Conservation (phyloP, 2,329 filamentous ascomycete genomes). For the Ophiostoma novo-ulmi region DNA sequence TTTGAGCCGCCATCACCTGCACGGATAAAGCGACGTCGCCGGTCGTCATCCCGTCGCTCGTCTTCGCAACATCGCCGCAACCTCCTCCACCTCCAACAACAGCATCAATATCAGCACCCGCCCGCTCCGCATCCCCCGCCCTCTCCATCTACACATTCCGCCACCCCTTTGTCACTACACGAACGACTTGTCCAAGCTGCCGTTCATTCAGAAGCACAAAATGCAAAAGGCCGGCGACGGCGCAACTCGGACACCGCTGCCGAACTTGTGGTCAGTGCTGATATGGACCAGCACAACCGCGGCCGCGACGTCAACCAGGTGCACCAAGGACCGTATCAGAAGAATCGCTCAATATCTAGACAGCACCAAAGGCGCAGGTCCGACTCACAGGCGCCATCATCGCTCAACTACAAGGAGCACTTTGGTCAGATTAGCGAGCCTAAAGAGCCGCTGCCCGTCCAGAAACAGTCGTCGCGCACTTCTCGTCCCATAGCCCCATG, state of each 20-base stretch:
- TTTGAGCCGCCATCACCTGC: background rate
- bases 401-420: constrained; percentile 16
- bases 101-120: background rate
- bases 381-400: constrained; percentile 22
- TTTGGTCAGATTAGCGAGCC: constrained; percentile 12
- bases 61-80: background rate
- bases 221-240: constrained; percentile 25
- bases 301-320: constrained; percentile 16
- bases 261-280: constrained; percentile 14
- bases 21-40: background rate
- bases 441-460: background rate
- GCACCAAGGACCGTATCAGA: constrained; percentile 12
- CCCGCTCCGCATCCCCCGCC: constrained; percentile 18
- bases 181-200: constrained; percentile 19
- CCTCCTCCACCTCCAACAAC: background rate
- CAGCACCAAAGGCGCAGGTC: constrained; percentile 22
- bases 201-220: constrained; percentile 24
- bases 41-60: background rate
- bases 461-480: background rate
- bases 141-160: constrained; percentile 17
- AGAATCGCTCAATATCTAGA: background rate
- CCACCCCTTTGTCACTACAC: constrained; percentile 18
- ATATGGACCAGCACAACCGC: constrained; percentile 9
- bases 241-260: constrained; percentile 30
- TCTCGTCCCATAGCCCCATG: constrained; percentile 25